Evolutionary conservation across 108 stramenopile species (phyloP).

Genomic region (Fragilariopsis cylindrus): DNA sequence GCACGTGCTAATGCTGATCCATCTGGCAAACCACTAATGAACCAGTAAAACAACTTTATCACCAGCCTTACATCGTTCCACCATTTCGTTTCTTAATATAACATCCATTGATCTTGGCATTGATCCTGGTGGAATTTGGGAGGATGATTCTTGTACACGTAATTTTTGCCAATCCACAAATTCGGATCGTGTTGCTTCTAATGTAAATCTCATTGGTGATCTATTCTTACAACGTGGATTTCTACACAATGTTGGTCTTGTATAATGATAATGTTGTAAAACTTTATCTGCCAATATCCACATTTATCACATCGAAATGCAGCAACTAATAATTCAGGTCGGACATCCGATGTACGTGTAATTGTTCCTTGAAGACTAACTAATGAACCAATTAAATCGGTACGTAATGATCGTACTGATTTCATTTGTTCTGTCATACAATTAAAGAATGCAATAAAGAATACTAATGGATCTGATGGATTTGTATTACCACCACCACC

Average conservation of each 20-base stretch:
- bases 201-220: conserved; percentile 57
- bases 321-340: conserved; percentile 96
- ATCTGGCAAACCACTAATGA: conserved; percentile 95
- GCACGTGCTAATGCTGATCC: conserved; percentile 83
- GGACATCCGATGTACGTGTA: conserved; percentile 95
- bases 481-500: not conserved
- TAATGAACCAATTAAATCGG: conserved; percentile 78
- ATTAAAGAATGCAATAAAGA: conserved; percentile 88
- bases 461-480: conserved; percentile 21
- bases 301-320: conserved; percentile 95
- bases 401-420: conserved; percentile 75
- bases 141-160: conserved; percentile 96
- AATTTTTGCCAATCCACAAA: conserved; percentile 99
- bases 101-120: conserved; percentile 97
- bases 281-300: conserved; percentile 74
- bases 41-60: conserved; percentile 91
- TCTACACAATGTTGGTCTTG: conserved; percentile 93
- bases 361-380: conserved; percentile 87
- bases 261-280: conserved; percentile 96
- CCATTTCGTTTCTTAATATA: conserved; percentile 94
- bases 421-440: conserved; percentile 42
- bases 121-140: conserved; percentile 96
- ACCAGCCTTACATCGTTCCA: conserved; percentile 98
- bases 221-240: conserved; percentile 87
- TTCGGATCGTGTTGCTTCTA: conserved; percentile 64